Conservation (phyloP, 495 filamentous ascomycete species). For the Articulospora tetracladia region DNA sequence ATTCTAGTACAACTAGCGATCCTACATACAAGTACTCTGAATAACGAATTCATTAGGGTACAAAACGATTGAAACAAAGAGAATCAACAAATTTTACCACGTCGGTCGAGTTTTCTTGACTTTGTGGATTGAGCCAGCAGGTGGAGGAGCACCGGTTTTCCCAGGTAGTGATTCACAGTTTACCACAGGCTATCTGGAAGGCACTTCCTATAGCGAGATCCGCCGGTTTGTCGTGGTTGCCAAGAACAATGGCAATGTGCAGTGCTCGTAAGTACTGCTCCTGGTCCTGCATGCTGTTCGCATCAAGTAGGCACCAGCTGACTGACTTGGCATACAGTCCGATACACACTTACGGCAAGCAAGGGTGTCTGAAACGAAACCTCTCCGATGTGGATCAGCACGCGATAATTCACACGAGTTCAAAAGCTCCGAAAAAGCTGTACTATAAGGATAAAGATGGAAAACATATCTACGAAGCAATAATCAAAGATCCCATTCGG, state of each 20-base stretch:
- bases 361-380: conserved; percentile 15
- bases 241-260: not conserved
- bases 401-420: conserved; percentile 18
- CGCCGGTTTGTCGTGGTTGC: not conserved
- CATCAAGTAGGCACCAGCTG: not conserved
- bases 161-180: not conserved
- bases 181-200: not conserved
- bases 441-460: not conserved
- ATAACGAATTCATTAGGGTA: not conserved
- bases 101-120: conserved; percentile 5
- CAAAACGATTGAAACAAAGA: not conserved
- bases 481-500: conserved; percentile 14
- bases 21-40: not conserved
- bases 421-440: not conserved
- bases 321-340: not conserved
- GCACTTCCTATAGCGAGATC: not conserved
- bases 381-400: conserved; percentile 14
- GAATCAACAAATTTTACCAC: not conserved
- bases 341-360: conserved; percentile 7
- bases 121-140: conserved; percentile 9
- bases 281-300: not conserved
- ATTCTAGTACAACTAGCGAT: not conserved
- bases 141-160: not conserved
- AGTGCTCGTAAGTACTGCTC: not conserved
- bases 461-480: not conserved